Evolutionary conservation across 2,329 filamentous ascomycete species (phyloP), one percentile per base, ranked within the genome.

Genomic region (Paraconiothyrium brasiliense): DNA sequence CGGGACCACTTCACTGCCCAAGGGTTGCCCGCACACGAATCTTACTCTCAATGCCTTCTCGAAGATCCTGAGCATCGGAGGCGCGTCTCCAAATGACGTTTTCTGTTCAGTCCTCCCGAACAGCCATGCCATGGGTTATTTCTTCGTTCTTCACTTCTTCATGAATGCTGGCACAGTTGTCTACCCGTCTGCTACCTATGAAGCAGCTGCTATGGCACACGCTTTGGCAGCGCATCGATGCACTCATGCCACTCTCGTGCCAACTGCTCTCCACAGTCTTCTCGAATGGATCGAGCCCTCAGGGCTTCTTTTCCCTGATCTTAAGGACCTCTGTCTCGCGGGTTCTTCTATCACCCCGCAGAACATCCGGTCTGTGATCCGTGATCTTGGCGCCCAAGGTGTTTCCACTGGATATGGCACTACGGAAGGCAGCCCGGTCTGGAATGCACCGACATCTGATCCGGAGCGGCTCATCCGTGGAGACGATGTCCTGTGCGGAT

Each of bases 91-190:
- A 39, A n/a, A 56, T 11, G 54, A 56, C 54, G 30, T 39, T 11
- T 56, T 56, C 43, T 56, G 54, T 43, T 30, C 41, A 16, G 43
- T 56, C 11, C 54, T 56, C 7, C 54, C 54, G 8, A 56, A 56
- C 30, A 56, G 46, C 20, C 54, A 56, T 20, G 54, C 43, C n/a
- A 56, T 56, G 54, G 54, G 54, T 4, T 56, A 56, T 7, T 56
- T 56, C 37, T 56, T 24, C 16, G 43, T 56, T 11, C 54, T 56
- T 4, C 54, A 56, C 32, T 56, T 37, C 43, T 47, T 56, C 30
- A 47, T 43, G 16, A 56, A 56, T 32, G 54, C 41, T 27, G 43
- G 43, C 20, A 43, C 54, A 1, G 54, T 56, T 20, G 43, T 56
- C 16, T 56, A 56, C n/a, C 54, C 54, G 14, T 56, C 54, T 16